These are phyloP conservation scores for Hortaea werneckii DNA, from an alignment of 2,329 filamentous ascomycete genomes.

Conservation along the genomic window DNA sequence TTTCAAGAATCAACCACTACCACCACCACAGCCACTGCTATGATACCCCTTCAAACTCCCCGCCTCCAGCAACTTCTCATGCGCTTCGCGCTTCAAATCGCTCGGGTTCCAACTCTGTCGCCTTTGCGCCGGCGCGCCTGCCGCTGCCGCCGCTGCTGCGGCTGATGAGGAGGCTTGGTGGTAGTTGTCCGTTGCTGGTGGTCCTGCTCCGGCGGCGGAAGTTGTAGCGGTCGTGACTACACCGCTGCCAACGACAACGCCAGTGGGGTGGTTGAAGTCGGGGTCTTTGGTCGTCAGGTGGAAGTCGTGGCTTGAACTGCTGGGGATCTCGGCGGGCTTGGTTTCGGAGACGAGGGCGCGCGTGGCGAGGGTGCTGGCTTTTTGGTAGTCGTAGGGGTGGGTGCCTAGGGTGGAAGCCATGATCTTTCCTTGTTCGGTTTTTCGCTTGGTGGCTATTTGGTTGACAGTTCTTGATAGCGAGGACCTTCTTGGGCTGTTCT, in stretches of 20 bases:
- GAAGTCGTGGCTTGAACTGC: constrained; percentile 10
- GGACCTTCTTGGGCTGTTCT: no score
- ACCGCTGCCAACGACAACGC: constrained; percentile 1
- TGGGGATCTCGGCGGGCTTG: constrained; percentile 9
- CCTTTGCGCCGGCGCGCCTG: constrained; percentile 4
- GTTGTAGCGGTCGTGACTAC: constrained; percentile 7
- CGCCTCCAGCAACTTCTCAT: constrained; percentile 16
- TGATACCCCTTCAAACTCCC: background rate
- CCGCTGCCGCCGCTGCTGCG: constrained; percentile 3
- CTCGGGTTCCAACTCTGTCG: constrained; percentile 21
- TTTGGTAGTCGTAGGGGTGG: constrained; percentile 11
- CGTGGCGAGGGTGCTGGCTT: constrained; percentile 11
- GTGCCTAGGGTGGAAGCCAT: background rate
- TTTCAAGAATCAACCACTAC: no score
- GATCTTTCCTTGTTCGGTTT: no score
- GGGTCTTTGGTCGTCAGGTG: constrained; percentile 2
- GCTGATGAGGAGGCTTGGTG: constrained; percentile 16
- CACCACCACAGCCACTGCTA: background rate
- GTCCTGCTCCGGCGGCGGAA: no score
- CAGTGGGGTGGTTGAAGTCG: constrained; percentile 8
- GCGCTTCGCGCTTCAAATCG: constrained; percentile 21
- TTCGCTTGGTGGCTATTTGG: no score
- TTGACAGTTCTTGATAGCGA: no score
- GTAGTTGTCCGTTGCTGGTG: constrained; percentile 19
- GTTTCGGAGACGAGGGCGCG: constrained; percentile 11